Percentiles rank a stretch among this genome's conserved stretches.
Conservation (phyloP, 495 filamentous ascomycete genomes). For the Aspergillus incahuasiensis region DNA sequence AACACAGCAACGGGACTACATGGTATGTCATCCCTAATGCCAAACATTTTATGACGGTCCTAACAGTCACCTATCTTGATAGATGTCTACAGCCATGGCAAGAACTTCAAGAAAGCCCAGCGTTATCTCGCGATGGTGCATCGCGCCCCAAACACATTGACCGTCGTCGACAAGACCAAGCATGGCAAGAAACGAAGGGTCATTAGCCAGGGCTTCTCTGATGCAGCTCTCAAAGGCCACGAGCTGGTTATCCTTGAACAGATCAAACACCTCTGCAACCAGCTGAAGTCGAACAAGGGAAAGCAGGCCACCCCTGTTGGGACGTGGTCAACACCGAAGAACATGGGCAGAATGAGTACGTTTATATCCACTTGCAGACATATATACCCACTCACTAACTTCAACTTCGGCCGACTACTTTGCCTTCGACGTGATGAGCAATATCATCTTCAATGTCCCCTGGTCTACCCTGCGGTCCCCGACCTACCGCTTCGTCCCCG, state of each 20-base stretch:
- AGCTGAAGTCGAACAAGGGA: neutral
- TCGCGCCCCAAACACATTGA: conserved; percentile 35
- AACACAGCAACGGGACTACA: neutral
- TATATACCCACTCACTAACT: too few relatives aligned
- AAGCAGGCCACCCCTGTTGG: neutral
- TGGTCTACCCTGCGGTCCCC: neutral
- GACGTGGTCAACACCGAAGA: neutral
- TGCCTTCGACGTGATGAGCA: conserved; percentile 10
- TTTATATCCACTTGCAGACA: neutral
- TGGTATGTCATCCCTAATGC: neutral
- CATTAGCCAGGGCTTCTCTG: conserved; percentile 3
- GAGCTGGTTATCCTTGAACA: neutral
- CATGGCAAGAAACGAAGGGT: conserved; percentile 22
- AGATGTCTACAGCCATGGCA: neutral
- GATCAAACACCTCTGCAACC: neutral
- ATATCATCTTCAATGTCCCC: neutral
- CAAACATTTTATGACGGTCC: neutral
- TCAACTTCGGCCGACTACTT: conserved; percentile 18
- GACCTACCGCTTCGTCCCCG: neutral
- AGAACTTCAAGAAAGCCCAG: neutral
- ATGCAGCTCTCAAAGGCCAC: neutral
- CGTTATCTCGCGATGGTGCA: conserved; percentile 31
- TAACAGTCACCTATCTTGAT: too few relatives aligned
- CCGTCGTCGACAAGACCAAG: conserved; percentile 29
- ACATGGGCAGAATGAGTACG: neutral